Evolutionary conservation across 352 stramenopile genomes (phyloP).

Genomic region (Pilasporangium apinafurcum): DNA sequence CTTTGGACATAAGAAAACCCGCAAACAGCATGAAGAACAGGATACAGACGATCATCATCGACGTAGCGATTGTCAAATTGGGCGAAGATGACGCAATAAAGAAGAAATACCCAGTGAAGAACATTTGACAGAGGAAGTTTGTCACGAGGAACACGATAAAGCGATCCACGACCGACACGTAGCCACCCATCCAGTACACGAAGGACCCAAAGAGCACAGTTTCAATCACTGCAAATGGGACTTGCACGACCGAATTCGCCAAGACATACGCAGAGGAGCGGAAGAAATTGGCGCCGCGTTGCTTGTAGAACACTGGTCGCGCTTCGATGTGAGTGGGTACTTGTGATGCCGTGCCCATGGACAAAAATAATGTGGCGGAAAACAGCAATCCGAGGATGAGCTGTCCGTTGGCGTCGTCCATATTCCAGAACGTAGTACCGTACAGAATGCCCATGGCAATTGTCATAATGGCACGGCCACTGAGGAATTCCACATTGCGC

Average conservation of each 20-base stretch:
- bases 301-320: constrained; percentile 85
- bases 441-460: constrained; percentile 62
- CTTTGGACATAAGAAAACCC: constrained; percentile 17
- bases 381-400: constrained; percentile 86
- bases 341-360: constrained; percentile 70
- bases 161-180: constrained; percentile 27
- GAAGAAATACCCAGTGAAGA: background rate
- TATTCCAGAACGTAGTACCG: constrained; percentile 56
- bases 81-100: background rate
- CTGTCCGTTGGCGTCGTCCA: constrained; percentile 44
- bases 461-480: constrained; percentile 41
- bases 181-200: constrained; percentile 88
- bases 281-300: constrained; percentile 86
- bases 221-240: constrained; percentile 63
- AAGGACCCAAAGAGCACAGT: constrained; percentile 78
- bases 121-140: background rate
- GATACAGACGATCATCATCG: constrained; percentile 5
- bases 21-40: constrained; percentile 13
- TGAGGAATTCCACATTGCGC: constrained; percentile 43
- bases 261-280: constrained; percentile 78
- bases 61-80: background rate
- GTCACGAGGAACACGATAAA: constrained; percentile 15
- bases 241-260: constrained; percentile 30
- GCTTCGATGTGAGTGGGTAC: constrained; percentile 76
- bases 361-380: constrained; percentile 83